Evolutionary conservation across 345 rosid genomes (phyloP).

Genomic region (Draba incana): DNA sequence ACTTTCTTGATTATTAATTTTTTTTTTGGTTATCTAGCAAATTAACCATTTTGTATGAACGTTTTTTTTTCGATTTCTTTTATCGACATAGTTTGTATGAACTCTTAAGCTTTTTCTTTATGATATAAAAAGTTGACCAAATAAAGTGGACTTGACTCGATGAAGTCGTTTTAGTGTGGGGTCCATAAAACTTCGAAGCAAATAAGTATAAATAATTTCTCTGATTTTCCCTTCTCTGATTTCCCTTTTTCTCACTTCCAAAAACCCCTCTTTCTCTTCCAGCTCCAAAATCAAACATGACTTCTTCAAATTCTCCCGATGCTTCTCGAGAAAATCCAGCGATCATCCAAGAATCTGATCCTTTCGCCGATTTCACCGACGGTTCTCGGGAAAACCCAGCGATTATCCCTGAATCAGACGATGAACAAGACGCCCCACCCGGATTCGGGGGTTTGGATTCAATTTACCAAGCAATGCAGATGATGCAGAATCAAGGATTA

Average conservation of each 20-base stretch:
- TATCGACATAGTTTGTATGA: too few species aligned
- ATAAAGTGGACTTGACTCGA: background rate
- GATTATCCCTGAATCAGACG: background rate
- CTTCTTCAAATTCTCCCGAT: background rate
- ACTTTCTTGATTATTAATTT: too few species aligned
- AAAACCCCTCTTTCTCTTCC: background rate
- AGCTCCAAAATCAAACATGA: background rate
- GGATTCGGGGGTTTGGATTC: background rate
- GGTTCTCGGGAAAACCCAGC: background rate
- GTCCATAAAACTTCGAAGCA: background rate
- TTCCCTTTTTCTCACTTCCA: too few species aligned
- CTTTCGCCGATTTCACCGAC: background rate
- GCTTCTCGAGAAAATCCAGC: background rate
- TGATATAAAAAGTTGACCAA: too few species aligned
- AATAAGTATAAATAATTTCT: constrained; percentile 29
- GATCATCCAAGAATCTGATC: background rate
- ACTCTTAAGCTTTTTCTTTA: background rate
- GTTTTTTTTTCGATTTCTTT: too few species aligned
- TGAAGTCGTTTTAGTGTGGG: too few species aligned
- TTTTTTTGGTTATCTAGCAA: too few species aligned
- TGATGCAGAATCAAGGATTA: background rate
- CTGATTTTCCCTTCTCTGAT: background rate
- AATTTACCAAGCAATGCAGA: background rate
- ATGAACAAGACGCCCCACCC: background rate
- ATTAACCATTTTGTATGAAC: too few species aligned